Conservation (phyloP, 2,329 filamentous ascomycete species). For the Fusarium sp. region DNA sequence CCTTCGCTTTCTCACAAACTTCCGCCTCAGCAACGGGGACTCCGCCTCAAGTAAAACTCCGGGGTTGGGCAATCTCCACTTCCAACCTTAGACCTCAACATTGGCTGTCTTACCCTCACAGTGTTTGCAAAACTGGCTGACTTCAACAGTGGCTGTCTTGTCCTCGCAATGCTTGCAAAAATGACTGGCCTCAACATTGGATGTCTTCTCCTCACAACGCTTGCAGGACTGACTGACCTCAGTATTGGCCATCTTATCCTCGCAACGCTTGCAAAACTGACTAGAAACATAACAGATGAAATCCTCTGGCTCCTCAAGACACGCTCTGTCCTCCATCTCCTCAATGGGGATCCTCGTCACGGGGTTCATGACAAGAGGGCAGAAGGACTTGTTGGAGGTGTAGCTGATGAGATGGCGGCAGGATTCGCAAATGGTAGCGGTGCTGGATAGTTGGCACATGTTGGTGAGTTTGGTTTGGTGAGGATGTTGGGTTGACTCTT, state of each 20-base stretch:
- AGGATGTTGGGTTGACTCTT: not conserved
- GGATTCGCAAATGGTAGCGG: not conserved
- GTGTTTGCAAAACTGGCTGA: not conserved
- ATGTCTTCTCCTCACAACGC: not conserved
- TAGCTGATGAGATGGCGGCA: slow-evolving; percentile 2
- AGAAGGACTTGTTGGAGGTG: not conserved
- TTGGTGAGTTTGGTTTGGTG: not conserved
- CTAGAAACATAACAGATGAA: not conserved
- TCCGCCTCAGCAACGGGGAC: not conserved
- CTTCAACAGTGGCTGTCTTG: too few relatives aligned
- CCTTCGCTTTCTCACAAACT: not conserved
- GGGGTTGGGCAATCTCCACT: not conserved
- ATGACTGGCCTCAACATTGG: too few relatives aligned
- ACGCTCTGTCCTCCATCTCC: not conserved
- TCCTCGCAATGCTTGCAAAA: too few relatives aligned
- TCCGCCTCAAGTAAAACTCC: not conserved
- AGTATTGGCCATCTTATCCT: too few relatives aligned
- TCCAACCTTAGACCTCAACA: not conserved
- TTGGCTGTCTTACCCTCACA: not conserved
- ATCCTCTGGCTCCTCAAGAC: not conserved
- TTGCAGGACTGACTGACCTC: too few relatives aligned
- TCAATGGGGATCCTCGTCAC: not conserved
- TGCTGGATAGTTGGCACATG: slow-evolving; percentile 12
- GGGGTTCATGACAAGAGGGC: not conserved
- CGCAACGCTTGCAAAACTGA: not conserved